A percentile compares a stretch with the other conserved stretches of the same genome.
phyloP scores from a whole-genome alignment of 2,329 filamentous ascomycete species.

The Niveomyces coronatus region DNA sequence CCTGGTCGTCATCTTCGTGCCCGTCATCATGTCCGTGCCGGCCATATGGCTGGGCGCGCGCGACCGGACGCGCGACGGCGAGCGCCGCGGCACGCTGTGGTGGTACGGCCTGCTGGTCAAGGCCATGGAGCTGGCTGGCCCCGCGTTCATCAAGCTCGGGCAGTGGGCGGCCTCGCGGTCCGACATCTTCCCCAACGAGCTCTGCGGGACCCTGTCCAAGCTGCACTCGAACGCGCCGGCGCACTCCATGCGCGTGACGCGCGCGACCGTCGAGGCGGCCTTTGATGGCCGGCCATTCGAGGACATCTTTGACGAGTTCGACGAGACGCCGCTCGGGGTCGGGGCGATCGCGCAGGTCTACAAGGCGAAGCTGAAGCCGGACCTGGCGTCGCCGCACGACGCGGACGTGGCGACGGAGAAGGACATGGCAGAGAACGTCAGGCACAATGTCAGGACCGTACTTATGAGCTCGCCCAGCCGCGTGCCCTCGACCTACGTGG shows the following conservation, averaged over 20 bases:
- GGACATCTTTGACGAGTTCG: conserved; percentile 93
- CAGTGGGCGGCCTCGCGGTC: conserved; percentile 97
- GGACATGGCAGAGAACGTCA: conserved; percentile 58
- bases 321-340: conserved; percentile 80
- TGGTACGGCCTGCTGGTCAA: conserved; percentile 87
- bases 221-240: conserved; percentile 91
- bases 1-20: conserved; percentile 79
- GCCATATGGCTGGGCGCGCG: conserved; percentile 67
- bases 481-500: conserved; percentile 85
- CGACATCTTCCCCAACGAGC: conserved; percentile 88
- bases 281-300: conserved; percentile 74
- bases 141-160: conserved; percentile 96
- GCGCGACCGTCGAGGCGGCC: conserved; percentile 66
- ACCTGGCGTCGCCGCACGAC: conserved; percentile 55
- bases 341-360: conserved; percentile 97
- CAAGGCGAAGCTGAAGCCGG: conserved; percentile 80
- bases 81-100: conserved; percentile 76
- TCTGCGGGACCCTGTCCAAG: conserved; percentile 90
- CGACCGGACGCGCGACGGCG: conserved; percentile 54
- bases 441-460: conserved; percentile 72
- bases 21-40: conserved; percentile 73
- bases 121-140: conserved; percentile 86
- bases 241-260: conserved; percentile 73
- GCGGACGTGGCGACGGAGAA: conserved; percentile 34
- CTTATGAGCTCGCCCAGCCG: conserved; percentile 78